Evolutionary conservation across 1,284 basidiomycete genomes (phyloP).

Genomic region (Sanghuangporus sanghuang): DNA sequence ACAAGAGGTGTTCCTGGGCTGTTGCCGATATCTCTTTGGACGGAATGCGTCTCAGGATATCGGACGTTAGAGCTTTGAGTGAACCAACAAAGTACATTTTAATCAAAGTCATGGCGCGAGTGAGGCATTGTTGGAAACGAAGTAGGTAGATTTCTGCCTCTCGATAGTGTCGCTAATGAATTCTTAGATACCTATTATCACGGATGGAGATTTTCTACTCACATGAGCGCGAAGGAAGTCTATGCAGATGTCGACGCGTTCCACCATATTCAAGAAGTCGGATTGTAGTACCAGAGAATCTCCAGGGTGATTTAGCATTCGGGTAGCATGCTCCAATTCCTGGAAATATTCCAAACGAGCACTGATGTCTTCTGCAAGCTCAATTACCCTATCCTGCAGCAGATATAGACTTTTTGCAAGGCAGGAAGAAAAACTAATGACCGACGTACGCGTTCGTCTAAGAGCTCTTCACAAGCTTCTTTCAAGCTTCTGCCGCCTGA

Average conservation of each 20-base stretch:
- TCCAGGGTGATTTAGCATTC: constrained; percentile 89
- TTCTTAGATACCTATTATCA: neutral
- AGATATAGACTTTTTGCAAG: constrained; percentile 4
- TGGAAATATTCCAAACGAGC: constrained; percentile 84
- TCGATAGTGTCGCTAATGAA: constrained; percentile 73
- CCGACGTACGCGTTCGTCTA: constrained; percentile 74
- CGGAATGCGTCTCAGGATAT: constrained; percentile 66
- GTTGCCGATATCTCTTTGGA: constrained; percentile 82
- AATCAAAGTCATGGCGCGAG: constrained; percentile 91
- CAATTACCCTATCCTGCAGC: constrained; percentile 64
- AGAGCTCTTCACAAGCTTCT: constrained; percentile 81
- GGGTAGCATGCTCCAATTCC: constrained; percentile 83
- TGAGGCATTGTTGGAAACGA: constrained; percentile 94
- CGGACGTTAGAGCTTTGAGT: constrained; percentile 66
- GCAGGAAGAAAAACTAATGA: neutral
- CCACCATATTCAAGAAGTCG: constrained; percentile 92
- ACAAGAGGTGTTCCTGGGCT: constrained; percentile 80
- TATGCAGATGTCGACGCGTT: constrained; percentile 87
- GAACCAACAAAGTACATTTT: constrained; percentile 91
- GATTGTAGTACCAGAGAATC: constrained; percentile 83
- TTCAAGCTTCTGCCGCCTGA: constrained; percentile 84
- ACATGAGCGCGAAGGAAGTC: constrained; percentile 84
- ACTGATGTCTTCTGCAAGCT: constrained; percentile 74
- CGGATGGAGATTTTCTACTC: constrained; percentile 29
- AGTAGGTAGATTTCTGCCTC: constrained; percentile 90